These are phyloP conservation scores for Micractinium conductrix DNA, from an alignment of 139 green algal species.

Conservation along the genomic window DNA sequence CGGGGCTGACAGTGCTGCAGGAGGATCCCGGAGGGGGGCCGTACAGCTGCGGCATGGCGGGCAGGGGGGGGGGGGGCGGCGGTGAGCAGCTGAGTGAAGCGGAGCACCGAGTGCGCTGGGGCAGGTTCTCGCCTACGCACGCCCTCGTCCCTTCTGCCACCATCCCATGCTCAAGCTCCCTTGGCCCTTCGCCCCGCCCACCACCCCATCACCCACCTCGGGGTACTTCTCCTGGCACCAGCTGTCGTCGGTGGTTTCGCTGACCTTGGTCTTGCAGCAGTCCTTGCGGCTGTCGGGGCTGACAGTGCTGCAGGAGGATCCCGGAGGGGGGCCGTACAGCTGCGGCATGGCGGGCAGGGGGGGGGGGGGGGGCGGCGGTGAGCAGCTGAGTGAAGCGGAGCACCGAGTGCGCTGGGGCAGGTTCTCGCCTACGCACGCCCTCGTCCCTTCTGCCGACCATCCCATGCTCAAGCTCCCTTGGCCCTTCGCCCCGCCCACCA, in stretches of 20 bases:
- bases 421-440: too few relatives aligned
- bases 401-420: not conserved
- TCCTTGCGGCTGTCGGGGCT: not conserved
- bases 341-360: too few relatives aligned
- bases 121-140: not conserved
- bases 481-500: too few relatives aligned
- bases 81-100: not conserved
- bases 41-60: not conserved
- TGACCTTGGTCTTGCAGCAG: not conserved
- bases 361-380: not conserved
- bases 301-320: constrained; percentile 1
- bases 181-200: too few relatives aligned
- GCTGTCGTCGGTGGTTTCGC: not conserved
- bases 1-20: too few relatives aligned
- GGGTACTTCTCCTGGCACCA: not conserved
- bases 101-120: too few relatives aligned
- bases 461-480: too few relatives aligned
- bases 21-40: too few relatives aligned
- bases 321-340: not conserved
- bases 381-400: too few relatives aligned
- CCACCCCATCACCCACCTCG: not conserved
- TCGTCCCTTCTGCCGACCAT: too few relatives aligned
- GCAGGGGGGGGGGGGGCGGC: not conserved
- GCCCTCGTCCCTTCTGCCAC: too few relatives aligned
- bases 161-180: too few relatives aligned